Base-by-base conservation (phyloP, 2,329 filamentous ascomycete species). In the Botrytis aclada region DNA sequence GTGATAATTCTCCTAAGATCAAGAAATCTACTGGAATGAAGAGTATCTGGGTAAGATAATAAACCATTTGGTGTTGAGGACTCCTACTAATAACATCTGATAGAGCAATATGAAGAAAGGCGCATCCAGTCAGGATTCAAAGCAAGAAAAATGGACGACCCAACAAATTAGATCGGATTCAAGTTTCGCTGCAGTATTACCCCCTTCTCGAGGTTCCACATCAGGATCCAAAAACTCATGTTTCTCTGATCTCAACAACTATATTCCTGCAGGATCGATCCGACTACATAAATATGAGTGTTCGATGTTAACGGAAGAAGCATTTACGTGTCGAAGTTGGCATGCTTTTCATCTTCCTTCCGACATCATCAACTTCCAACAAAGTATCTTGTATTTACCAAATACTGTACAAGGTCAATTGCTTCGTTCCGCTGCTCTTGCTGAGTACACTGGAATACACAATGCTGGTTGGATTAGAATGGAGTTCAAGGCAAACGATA, bases 381-480 rank as follows among this genome's bases (percentile, higher is more conserved):
- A 65, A 22, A 70, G 58, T 2, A 70, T 64, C 3, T 56, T 29
- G 1, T 75, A 73, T 51, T n/a, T 79, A 8, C 34, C 47, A 3
- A 75, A 73, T 34, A 41, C 32, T n/a, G 29, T 78, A 10, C 79
- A 79, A 69, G 72, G 74, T 14, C 51, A 67, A 4, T 51, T 80
- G 29, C 58, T 79, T 32, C 72, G 45, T 32, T 76, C 73, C 2
- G 25, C 72, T 6, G n/a, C 67, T 14, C 69, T 80, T 22, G 20
- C 60, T 22, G 70, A 64, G 34, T 78, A 73, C 45, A 41, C 43
- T 22, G 74, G 72, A 10, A 67, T 81, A 2, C 76, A 77, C 43
- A 71, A 72, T 54, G 75, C 74, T 12, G 75, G 75, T n/a, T 81
- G 79, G 79, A 78, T 80, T 63, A 75, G 79, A 25, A 75, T 80